phyloP scores from a whole-genome alignment of 257 asterid genomes.

The Gentiana dahurica region DNA sequence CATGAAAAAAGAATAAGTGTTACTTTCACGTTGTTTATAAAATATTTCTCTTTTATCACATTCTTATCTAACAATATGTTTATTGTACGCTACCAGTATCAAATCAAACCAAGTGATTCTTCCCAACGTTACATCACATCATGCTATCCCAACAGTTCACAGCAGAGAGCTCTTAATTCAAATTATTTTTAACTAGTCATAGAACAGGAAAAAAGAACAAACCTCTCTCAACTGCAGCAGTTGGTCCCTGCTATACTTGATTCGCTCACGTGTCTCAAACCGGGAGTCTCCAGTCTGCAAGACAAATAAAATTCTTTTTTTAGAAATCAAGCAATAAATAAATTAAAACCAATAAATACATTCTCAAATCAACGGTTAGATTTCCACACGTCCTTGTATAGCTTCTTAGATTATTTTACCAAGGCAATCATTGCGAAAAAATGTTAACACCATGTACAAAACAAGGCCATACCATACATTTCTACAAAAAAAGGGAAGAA shows the following conservation, averaged over 20 bases:
- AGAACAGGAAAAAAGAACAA: not conserved
- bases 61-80: not conserved
- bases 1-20: no score
- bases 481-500: no score
- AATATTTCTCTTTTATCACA: no score
- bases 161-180: not conserved
- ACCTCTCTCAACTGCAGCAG: conserved; percentile 85
- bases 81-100: not conserved
- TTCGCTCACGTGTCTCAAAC: conserved; percentile 60
- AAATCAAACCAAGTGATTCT: not conserved
- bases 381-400: no score
- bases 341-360: not conserved
- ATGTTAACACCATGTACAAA: no score
- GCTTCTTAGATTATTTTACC: no score
- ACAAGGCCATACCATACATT: no score
- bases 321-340: not conserved
- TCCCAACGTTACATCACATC: not conserved
- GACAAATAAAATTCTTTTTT: no score
- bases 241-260: conserved; percentile 61
- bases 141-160: not conserved
- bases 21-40: no score
- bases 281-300: conserved; percentile 70
- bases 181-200: not conserved
- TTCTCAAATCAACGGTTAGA: no score
- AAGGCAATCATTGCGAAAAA: no score